A percentile compares a stretch with the other conserved stretches of the same genome.
These are phyloP conservation scores for Dictyostelium discoideum DNA, from an alignment of 78 protist species.

Conservation along the genomic window DNA sequence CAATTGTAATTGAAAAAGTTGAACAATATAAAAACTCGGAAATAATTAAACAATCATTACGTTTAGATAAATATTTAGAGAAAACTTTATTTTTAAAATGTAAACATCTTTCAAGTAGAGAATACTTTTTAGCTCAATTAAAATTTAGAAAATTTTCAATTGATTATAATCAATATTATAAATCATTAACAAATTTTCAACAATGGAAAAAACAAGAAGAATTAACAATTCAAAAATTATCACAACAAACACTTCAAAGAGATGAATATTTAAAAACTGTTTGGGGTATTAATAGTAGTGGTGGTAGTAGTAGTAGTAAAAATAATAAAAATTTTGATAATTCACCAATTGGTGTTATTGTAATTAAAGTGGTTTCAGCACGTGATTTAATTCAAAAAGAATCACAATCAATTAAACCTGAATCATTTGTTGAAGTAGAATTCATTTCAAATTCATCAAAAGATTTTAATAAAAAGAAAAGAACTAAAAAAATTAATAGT, in stretches of 20 bases:
- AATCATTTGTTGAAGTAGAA: slow-evolving; percentile 20
- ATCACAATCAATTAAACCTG: not conserved
- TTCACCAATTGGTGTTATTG: slow-evolving; percentile 45
- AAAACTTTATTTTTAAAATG: slow-evolving; percentile 14
- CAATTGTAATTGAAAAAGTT: slow-evolving; percentile 23
- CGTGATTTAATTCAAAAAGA: slow-evolving; percentile 51
- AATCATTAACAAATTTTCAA: not conserved
- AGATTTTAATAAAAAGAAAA: slow-evolving; percentile 19
- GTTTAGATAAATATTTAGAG: slow-evolving; percentile 37
- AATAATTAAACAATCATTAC: slow-evolving; percentile 18
- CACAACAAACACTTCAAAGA: not conserved
- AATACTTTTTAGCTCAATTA: slow-evolving; percentile 32
- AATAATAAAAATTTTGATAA: slow-evolving; percentile 17
- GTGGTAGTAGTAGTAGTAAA: not conserved
- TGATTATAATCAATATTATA: slow-evolving; percentile 38
- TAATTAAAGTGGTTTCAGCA: slow-evolving; percentile 44
- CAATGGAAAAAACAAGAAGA: slow-evolving; percentile 59
- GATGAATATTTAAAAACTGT: slow-evolving; percentile 47
- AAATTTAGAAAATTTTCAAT: slow-evolving; percentile 27
- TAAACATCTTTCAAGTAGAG: slow-evolving; percentile 32
- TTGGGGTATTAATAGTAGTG: slow-evolving; percentile 20
- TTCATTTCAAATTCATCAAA: not conserved
- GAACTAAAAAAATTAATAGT: slow-evolving; percentile 23
- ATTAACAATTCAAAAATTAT: not conserved
- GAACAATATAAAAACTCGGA: not conserved